Base-by-base conservation (phyloP, 371 early-diverging fungal genomes). In the Nematocida sp. region DNA sequence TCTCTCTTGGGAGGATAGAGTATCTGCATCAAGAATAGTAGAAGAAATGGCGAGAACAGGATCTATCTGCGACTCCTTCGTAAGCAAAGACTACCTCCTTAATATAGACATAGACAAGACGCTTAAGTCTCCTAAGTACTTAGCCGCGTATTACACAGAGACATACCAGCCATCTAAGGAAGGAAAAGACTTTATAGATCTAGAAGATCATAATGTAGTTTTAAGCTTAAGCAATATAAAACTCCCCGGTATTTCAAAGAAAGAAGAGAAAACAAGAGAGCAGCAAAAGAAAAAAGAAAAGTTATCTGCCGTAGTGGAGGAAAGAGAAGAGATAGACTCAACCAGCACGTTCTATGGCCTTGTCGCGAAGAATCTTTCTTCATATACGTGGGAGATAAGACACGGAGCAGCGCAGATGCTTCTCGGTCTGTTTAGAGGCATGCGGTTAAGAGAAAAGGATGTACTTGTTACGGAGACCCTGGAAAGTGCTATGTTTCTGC, bases 361-460 rank as follows among this genome's bases (percentile, higher is more conserved):
- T 2, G 33, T 84, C 1, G 60, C 59, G 13, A 40, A 38, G 5
- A 81, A 81, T 55, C 38, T 84, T 26, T 20, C 78, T 18, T 68
- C 67, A 36, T 63, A 45, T 49, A 77, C 69, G 18, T 84, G 84
- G 84, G 53, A 79, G 30, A 80, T 75, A 51, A 60, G 84, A 54
- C 82, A 82, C 54, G 84, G 84, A 0, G 78, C 80, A 1, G 68
- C 82, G 51, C 65, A 47, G 47, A 77, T 45, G 77, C 68, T 53
- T 69, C 53, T 69, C 11, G 61, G 64, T 49, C 64, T 38, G 49
- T 79, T 66, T 63, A 76, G 60, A 51, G 66, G 64, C 32, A 76
- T 61, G 16, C 61, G 30, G 25, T 1, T 4, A 20, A 48, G 66
- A 57, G 63, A 53, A 25, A 9, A 1, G 2, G 5, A 25, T 18